Evolutionary conservation across 1,139 yeast genomes (phyloP).

Genomic region (Pichia inconspicua): DNA sequence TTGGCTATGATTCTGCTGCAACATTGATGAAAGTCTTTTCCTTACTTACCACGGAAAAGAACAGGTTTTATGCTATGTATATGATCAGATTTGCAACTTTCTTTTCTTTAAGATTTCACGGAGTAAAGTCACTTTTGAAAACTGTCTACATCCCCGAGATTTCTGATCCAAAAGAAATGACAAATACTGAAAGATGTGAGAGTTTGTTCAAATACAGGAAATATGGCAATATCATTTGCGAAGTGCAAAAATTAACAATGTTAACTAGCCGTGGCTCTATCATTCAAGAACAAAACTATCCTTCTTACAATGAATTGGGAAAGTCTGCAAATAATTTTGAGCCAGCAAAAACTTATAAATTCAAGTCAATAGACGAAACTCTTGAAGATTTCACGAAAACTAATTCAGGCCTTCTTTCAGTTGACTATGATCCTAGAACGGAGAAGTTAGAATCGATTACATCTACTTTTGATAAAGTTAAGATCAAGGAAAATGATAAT

Average conservation of each 20-base stretch:
- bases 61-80: slow-evolving; percentile 9
- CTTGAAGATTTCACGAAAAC: slow-evolving; percentile 7
- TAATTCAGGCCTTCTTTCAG: slow-evolving; percentile 9
- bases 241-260: slow-evolving; percentile 2
- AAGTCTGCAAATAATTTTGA: not conserved
- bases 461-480: not conserved
- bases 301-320: not conserved
- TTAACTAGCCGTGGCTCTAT: slow-evolving; percentile 1
- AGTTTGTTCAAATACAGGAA: slow-evolving; percentile 4
- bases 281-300: slow-evolving; percentile 5
- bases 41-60: not conserved
- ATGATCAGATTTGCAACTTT: slow-evolving; percentile 9
- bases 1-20: not conserved
- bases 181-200: slow-evolving; percentile 3
- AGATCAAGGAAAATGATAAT: not conserved
- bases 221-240: slow-evolving; percentile 4
- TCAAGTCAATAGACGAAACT: slow-evolving; percentile 5
- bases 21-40: slow-evolving; percentile 3
- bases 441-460: not conserved
- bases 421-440: slow-evolving; percentile 5
- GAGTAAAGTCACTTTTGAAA: not conserved
- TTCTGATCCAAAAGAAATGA: slow-evolving; percentile 1
- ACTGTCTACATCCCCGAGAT: slow-evolving; percentile 5
- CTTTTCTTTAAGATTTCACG: slow-evolving; percentile 5
- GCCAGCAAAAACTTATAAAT: not conserved